These are phyloP conservation scores for Gossypium davidsonii DNA, from an alignment of 441 rosid species.

Conservation along the genomic window DNA sequence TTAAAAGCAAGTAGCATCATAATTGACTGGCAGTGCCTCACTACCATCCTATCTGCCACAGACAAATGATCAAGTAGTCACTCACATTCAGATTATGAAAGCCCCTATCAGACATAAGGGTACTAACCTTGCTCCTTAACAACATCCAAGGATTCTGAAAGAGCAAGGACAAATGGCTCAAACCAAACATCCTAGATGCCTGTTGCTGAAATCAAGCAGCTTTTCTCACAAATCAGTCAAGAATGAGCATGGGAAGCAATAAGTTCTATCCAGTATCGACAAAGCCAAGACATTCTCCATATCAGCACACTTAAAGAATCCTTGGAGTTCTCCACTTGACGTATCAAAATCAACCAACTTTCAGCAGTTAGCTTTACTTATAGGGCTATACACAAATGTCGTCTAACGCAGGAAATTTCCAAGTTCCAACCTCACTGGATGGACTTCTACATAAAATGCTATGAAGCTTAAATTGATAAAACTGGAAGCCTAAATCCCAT, in stretches of 20 bases:
- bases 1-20: neutral
- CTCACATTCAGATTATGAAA: constrained; percentile 3
- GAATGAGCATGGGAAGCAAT: neutral
- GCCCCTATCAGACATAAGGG: constrained; percentile 6
- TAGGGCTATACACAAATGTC: neutral
- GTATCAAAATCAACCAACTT: neutral
- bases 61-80: neutral
- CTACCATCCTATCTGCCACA: neutral
- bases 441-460: neutral
- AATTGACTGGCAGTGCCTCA: neutral
- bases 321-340: neutral
- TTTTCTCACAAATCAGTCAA: constrained; percentile 1
- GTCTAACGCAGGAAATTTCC: neutral
- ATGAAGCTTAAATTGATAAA: neutral
- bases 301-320: neutral
- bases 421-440: constrained; percentile 5
- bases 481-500: neutral
- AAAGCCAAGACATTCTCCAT: neutral
- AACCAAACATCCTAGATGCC: constrained; percentile 1
- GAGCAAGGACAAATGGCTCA: neutral
- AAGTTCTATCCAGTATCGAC: neutral
- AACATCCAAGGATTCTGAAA: neutral
- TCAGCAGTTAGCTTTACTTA: neutral
- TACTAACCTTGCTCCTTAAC: constrained; percentile 2
- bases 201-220: neutral